phyloP scores from a whole-genome alignment of 768 basidiomycete genomes.

The Panaeolus cyanescens region DNA sequence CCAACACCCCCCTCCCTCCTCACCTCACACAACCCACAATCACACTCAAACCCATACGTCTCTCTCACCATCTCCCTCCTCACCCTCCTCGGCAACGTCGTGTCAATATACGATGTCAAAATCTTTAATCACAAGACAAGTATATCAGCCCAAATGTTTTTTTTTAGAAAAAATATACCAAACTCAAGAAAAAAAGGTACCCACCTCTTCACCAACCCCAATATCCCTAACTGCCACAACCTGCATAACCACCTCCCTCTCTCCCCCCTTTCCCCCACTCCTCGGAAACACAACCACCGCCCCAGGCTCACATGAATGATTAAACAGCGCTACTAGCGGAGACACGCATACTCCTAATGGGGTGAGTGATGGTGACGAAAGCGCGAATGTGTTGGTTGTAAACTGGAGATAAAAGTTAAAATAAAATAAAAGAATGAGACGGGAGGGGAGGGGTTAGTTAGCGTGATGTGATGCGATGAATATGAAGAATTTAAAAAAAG shows the following conservation, averaged over 20 bases:
- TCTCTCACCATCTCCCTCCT: constrained; percentile 62
- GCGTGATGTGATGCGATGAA: too few relatives aligned
- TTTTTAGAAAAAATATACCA: neutral
- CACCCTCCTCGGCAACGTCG: constrained; percentile 60
- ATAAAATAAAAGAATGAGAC: neutral
- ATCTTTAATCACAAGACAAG: constrained; percentile 46
- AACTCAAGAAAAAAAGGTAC: constrained; percentile 9
- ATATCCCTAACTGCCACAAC: constrained; percentile 75
- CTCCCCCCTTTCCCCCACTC: constrained; percentile 26
- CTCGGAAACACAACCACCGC: constrained; percentile 91
- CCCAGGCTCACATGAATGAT: constrained; percentile 89
- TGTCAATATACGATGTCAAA: constrained; percentile 83
- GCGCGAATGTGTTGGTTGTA: constrained; percentile 86
- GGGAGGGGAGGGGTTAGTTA: too few relatives aligned
- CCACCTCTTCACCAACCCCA: constrained; percentile 67
- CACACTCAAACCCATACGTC: constrained; percentile 80
- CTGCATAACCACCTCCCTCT: constrained; percentile 43
- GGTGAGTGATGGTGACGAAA: constrained; percentile 75
- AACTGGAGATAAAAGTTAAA: constrained; percentile 52
- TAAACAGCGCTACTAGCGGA: constrained; percentile 77
- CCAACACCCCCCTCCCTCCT: neutral
- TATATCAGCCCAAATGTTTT: neutral
- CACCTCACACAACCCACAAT: constrained; percentile 59
- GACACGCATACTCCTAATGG: constrained; percentile 87
- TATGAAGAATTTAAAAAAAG: too few relatives aligned